phyloP scores from a whole-genome alignment of 306 rosid species.

The Vachellia pachyceras region DNA sequence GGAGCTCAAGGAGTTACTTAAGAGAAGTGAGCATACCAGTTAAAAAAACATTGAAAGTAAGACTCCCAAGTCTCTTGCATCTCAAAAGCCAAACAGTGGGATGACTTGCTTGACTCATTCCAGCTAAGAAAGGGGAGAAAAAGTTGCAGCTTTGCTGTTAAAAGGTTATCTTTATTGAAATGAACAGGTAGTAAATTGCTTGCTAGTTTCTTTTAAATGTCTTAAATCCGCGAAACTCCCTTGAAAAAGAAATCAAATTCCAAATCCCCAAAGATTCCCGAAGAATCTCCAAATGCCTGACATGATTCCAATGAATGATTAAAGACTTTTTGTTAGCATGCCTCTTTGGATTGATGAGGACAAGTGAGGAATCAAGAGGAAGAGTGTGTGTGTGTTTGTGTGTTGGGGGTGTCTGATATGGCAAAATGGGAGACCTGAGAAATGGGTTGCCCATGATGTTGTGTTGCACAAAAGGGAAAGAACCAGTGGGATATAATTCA shows the following conservation, averaged over 20 bases:
- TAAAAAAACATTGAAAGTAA: constrained; percentile 10
- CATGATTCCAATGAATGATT: constrained; percentile 5
- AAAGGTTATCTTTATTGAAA: constrained; percentile 62
- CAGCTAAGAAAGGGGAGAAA: constrained; percentile 49
- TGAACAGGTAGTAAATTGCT: constrained; percentile 53
- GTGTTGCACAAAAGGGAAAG: background rate
- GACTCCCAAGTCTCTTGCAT: constrained; percentile 28
- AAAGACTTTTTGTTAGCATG: background rate
- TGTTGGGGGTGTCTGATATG: background rate
- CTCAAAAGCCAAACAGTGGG: constrained; percentile 27
- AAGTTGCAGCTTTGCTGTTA: constrained; percentile 51
- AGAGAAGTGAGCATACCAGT: background rate
- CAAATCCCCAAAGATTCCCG: constrained; percentile 73
- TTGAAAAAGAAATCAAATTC: constrained; percentile 41
- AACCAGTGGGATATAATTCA: background rate
- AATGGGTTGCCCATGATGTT: constrained; percentile 14
- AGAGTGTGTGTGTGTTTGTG: background rate
- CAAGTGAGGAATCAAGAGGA: background rate
- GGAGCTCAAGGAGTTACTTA: background rate
- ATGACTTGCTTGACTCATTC: constrained; percentile 36
- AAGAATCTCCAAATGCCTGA: background rate
- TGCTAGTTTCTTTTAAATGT: constrained; percentile 47
- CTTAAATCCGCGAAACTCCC: constrained; percentile 45
- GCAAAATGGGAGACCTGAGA: constrained; percentile 6
- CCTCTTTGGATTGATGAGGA: background rate